Base-by-base conservation (phyloP, 768 basidiomycete genomes). In the Daedaleopsis sinensis region DNA sequence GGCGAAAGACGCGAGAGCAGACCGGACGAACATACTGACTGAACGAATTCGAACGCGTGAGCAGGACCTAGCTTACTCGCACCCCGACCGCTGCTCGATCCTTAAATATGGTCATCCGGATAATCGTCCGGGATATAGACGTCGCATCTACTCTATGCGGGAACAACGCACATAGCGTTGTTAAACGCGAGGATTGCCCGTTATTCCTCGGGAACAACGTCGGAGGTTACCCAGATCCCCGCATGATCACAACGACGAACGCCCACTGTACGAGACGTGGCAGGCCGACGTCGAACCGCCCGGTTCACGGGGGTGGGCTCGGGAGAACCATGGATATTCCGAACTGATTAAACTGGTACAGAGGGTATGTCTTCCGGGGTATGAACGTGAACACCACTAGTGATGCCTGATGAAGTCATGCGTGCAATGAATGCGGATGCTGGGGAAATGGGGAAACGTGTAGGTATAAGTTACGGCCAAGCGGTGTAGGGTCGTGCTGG, bases 1-100 rank as follows among this genome's bases (percentile, higher is more conserved):
- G 18, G 44, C 39, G 5, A 71, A 54, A 19, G 67, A 51, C 3
- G 70, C 43, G 27, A 70, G 42, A 42, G 49, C 55, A 68, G 65
- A 57, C 68, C 72, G 50, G 71, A 44, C 73, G 68, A 67, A 73
- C 77, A 67, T 82, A 62, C 15, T 73, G 54, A 67, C 65, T 66
- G 27, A 32, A 32, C 66, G 10, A 12, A n/a, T n/a, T n/a, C 9
- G 55, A 46, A 24, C n/a, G 55, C 49, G 37, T 39, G 13, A 24
- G 47, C 23, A 24, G 21, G 47, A 21, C 27, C 27, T 32, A 49
- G 23, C 47, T 21, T 52, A 9, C 32, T 18, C 35, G 19, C 35
- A 52, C 32, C 7, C 23, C 15, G 3, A 5, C 47, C 11, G 8
- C 23, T 24, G 21, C 47, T 24, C 23, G n/a, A 9, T 49, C 23